phyloP scores from a whole-genome alignment of 106 monocot genomes.

The Dactylorhiza incarnata region DNA sequence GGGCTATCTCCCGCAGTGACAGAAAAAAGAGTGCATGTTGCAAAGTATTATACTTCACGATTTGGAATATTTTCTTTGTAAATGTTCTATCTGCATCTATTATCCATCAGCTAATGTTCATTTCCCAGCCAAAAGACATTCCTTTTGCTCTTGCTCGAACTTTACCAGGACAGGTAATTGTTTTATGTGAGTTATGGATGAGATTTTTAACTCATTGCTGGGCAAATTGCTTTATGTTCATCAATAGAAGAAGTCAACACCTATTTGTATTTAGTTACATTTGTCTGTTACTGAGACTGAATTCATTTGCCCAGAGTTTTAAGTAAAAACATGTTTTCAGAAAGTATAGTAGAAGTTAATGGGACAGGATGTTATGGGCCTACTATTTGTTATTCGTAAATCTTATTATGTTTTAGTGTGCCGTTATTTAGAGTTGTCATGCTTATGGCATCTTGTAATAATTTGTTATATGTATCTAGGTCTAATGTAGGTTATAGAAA shows the following conservation, averaged over 20 bases:
- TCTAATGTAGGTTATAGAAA: too few species aligned
- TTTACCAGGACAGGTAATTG: slow-evolving; percentile 67
- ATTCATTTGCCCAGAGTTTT: neutral
- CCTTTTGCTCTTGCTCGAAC: slow-evolving; percentile 68
- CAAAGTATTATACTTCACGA: slow-evolving; percentile 77
- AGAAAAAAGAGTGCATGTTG: slow-evolving; percentile 77
- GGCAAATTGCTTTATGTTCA: neutral
- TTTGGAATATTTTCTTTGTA: slow-evolving; percentile 91
- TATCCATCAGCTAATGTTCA: slow-evolving; percentile 53
- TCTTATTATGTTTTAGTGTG: too few species aligned
- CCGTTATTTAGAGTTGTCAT: too few species aligned
- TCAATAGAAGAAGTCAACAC: neutral
- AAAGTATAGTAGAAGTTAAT: neutral
- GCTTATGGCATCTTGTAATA: too few species aligned
- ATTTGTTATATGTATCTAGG: too few species aligned
- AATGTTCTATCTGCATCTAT: slow-evolving; percentile 80
- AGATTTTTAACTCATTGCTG: neutral
- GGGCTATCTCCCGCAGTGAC: slow-evolving; percentile 58
- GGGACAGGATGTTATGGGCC: neutral
- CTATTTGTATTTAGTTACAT: neutral
- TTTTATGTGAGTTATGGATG: neutral
- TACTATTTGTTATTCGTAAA: too few species aligned
- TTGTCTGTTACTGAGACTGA: neutral
- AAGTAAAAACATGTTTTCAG: neutral
- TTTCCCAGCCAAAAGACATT: slow-evolving; percentile 71